Base-by-base conservation (phyloP, 1,284 basidiomycete genomes). In the Cryptococcus sp. region DNA sequence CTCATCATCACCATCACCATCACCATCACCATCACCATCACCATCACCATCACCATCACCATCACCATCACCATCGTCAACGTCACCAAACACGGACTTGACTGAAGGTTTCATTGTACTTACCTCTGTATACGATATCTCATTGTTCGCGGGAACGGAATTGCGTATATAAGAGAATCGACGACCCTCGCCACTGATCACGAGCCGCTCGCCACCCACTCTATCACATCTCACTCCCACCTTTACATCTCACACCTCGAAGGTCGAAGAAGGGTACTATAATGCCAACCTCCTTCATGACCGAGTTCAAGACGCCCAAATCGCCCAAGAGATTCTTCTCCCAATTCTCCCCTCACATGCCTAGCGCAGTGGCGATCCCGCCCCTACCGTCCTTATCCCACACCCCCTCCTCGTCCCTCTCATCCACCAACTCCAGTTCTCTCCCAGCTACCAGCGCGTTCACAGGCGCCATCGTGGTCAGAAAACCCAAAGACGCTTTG, bases 401-500 rank as follows among this genome's bases (percentile, higher is more conserved):
- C n/a, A 50, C 41, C 35, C 49, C 47, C 8, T 25, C 5, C 6
- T 19, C 46, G 19, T 50, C 42, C 15, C 46, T 40, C 42, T 31
- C 40, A 20, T 47, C 31, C 19, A 45, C 53, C 15, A 31, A 16
- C 45, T 23, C 15, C 35, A 22, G 45, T 3, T 45, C 46, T 10
- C 52, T 53, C 17, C 52, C 52, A 6, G 15, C 39, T n/a, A 13
- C 38, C 0, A 51, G 31, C 38, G 35, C 22, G 6, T 44, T 47
- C 39, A 19, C 20, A 13, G 70, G 70, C 16, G 70, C 68, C 1
- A 64, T 56, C 2, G 64, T 70, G 13, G 70, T 72, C 8, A 55
- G 64, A 47, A 72, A 68, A 1, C 70, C 70, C 5, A 48, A 65
- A 53, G 70, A 72, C 40, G 70, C 68, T 27, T 62, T 61, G 11